These are phyloP conservation scores for Pleurotus eryngii DNA, from an alignment of 768 basidiomycete species.

Conservation along the genomic window DNA sequence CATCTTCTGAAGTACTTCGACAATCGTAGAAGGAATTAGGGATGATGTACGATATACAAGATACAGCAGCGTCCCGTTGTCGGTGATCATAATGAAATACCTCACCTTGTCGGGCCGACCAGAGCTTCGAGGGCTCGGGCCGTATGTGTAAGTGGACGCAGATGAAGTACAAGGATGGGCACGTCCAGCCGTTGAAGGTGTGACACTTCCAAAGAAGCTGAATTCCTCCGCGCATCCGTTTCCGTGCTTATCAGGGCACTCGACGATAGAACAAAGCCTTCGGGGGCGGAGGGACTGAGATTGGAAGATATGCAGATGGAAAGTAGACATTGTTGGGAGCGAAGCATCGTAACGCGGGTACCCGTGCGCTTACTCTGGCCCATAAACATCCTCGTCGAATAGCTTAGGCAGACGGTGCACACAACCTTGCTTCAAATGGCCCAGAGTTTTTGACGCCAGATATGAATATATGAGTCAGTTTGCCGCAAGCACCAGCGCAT, in stretches of 20 bases:
- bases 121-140: slow-evolving; percentile 18
- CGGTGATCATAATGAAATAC: no score
- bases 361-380: background rate
- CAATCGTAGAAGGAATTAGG: no score
- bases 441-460: no score
- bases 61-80: no score
- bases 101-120: slow-evolving; percentile 18
- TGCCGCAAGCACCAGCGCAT: no score
- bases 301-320: background rate
- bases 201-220: slow-evolving; percentile 14
- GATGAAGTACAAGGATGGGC: background rate
- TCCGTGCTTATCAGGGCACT: slow-evolving; percentile 31
- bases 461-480: no score
- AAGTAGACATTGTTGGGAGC: background rate
- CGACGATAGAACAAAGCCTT: slow-evolving; percentile 28
- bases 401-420: no score
- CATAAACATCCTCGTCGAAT: no score
- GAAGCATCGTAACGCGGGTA: background rate
- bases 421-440: no score
- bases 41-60: no score
- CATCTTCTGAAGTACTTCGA: no score
- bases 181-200: background rate
- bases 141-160: background rate
- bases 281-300: background rate
- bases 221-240: slow-evolving; percentile 22